Base-by-base conservation (phyloP, 441 rosid species). In the Populus hybrid region DNA sequence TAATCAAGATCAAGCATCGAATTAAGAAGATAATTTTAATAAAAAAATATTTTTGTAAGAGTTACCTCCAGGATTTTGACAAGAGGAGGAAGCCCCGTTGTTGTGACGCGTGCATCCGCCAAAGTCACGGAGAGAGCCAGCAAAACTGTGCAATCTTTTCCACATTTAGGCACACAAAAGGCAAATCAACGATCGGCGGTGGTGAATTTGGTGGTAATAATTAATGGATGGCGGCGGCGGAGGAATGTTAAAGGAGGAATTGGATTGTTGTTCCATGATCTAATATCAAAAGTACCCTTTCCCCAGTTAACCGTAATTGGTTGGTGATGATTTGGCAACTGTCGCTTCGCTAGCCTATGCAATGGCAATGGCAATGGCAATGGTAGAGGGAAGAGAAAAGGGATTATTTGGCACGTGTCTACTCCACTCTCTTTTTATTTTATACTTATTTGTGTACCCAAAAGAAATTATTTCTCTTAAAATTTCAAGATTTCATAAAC, bases 91-190 rank as follows among this genome's bases (percentile, higher is more conserved):
- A 32, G 82, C 26, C 26, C 61, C 79, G 34, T 69, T 68, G 66
- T 46, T 78, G 28, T 70, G 64, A 66, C 76, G 78, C 46, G 61
- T 61, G 72, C 76, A 59, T 71, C 85, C 77, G 40, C 77, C 73
- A 42, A 81, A 77, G 70, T 74, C 84, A 59, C 82, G 14, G n/a
- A 86, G 79, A 79, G 77, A 83, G 76, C 67, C 72, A 8, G 77
- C 50, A 79, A 88, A 67, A 18, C 50, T 77, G 78, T 70, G 77
- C 73, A 86, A 67, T 28, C 23, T 77, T 73, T 71, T 83, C 42
- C 73, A 75, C 90, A 88, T 86, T 24, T 11, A 26, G 32, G 3
- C 3, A 50, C n/a, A 50, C 68, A 66, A 36, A 23, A 32, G 24
- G 69, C 35, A 35, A 14, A 8, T 21, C 50, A 23, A 24, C 26